Base-by-base conservation (phyloP, 805 yeast genomes). In the Monosporozyma yasuniensis region DNA sequence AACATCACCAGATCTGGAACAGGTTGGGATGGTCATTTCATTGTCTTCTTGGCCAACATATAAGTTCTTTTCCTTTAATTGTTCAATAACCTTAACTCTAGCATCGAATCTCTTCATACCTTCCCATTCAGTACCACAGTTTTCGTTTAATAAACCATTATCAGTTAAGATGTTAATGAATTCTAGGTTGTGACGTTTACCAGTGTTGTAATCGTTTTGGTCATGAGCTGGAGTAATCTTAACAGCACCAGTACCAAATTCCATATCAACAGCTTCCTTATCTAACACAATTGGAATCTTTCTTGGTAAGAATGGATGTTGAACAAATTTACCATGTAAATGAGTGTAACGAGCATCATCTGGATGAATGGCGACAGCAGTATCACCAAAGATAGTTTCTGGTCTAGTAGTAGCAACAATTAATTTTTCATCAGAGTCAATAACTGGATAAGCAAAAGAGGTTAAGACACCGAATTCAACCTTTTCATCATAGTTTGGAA, bases 171-270 rank as follows among this genome's bases (percentile, higher is more conserved):
- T 89, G 71, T 88, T 90, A 71, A 93, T 78, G 63, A 88, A 80
- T 67, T 88, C 96, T 61, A 93, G 77, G 63, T 80, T 74, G 69
- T 88, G 87, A 74, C 99, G 89, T 74, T 87, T 90, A 74, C 99
- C 99, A 49, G 96, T 88, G 65, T 75, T 78, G 78, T 87, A 89
- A 87, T 93, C 99, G 77, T 93, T 93, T 62, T 82, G 85, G 72
- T 93, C 99, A 71, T 93, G 99, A 42, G 96, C 97, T 52, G 99
- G 99, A 12, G 99, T 93, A 67, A 93, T 93, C 73, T 93, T 93
- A 54, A 93, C 99, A 46, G 99, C 99, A 83, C 99, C 99, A 54
- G 99, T 93, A 78, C 99, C 99, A 60, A 93, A 93, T 69, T 87
- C 96, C 98, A 93, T 93, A 70, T 93, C 99, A 56, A 93, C 99